A percentile compares a stretch with the other conserved stretches of the same genome.
These are phyloP conservation scores for Suillus discolor DNA, from an alignment of 768 basidiomycete species.

Conservation along the genomic window DNA sequence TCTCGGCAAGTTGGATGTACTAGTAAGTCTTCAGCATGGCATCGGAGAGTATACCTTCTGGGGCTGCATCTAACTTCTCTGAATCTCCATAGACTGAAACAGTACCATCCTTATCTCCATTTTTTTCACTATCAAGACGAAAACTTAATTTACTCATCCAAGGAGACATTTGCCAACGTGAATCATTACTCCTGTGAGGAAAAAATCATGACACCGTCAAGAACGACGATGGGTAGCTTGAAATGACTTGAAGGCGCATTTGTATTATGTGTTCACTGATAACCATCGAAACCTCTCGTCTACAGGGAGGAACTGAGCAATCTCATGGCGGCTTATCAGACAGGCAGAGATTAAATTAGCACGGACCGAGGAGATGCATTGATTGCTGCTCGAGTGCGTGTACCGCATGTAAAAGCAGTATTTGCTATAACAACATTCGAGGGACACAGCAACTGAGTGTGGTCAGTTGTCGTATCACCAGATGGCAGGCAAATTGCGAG, in stretches of 20 bases:
- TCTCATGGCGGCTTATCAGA: not conserved
- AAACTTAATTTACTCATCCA: not conserved
- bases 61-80: not conserved
- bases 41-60: not conserved
- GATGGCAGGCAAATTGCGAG: not conserved
- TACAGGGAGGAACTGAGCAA: not conserved
- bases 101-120: not conserved
- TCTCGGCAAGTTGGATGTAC: not conserved
- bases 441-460: not conserved
- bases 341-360: not conserved
- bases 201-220: not conserved
- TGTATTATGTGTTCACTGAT: not conserved
- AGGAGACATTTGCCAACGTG: not conserved
- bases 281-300: not conserved
- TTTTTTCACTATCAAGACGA: not conserved
- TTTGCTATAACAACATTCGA: not conserved
- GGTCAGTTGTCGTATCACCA: not conserved
- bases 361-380: not conserved
- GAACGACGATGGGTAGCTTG: not conserved
- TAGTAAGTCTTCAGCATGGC: not conserved
- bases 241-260: not conserved
- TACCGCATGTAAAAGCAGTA: not conserved
- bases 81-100: not conserved
- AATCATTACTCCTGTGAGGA: not conserved
- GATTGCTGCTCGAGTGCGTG: not conserved